These are phyloP conservation scores for Phytomonas sp. DNA, from an alignment of 208 protist species.

Conservation along the genomic window DNA sequence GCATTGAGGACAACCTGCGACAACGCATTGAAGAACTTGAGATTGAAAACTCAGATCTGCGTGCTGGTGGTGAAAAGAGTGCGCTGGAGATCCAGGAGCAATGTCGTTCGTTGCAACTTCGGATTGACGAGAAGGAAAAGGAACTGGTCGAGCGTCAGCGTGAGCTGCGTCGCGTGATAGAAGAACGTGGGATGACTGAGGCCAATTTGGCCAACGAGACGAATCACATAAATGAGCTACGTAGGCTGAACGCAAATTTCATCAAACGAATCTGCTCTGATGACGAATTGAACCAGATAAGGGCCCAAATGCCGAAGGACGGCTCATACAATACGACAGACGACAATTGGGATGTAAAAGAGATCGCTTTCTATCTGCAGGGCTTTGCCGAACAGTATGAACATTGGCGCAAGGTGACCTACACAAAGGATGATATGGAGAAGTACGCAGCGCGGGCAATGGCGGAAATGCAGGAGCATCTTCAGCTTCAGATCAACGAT, in stretches of 20 bases:
- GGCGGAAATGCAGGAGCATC: constrained; percentile 53
- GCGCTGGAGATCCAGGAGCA: constrained; percentile 83
- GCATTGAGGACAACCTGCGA: constrained; percentile 81
- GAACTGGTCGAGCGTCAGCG: constrained; percentile 45
- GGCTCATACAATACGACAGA: constrained; percentile 52
- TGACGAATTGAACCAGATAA: constrained; percentile 58
- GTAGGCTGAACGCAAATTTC: constrained; percentile 66
- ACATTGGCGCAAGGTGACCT: constrained; percentile 63
- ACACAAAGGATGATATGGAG: constrained; percentile 85
- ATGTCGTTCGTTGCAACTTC: constrained; percentile 48
- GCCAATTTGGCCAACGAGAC: constrained; percentile 61
- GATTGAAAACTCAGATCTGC: constrained; percentile 80
- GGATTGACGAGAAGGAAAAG: constrained; percentile 64
- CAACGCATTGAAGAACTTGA: constrained; percentile 90
- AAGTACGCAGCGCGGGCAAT: constrained; percentile 64
- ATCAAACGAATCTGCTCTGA: constrained; percentile 82
- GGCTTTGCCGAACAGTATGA: constrained; percentile 71
- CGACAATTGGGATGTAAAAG: constrained; percentile 82
- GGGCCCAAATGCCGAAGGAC: constrained; percentile 47
- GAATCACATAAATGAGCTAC: constrained; percentile 56
- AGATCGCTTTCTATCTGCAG: constrained; percentile 73
- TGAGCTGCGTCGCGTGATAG: constrained; percentile 49
- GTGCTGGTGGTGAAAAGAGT: constrained; percentile 61
- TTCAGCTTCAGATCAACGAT: constrained; percentile 68
- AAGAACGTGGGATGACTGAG: constrained; percentile 48